Evolutionary conservation across 768 basidiomycete species (phyloP).

Genomic region (Macrolepiota dolichaula): DNA sequence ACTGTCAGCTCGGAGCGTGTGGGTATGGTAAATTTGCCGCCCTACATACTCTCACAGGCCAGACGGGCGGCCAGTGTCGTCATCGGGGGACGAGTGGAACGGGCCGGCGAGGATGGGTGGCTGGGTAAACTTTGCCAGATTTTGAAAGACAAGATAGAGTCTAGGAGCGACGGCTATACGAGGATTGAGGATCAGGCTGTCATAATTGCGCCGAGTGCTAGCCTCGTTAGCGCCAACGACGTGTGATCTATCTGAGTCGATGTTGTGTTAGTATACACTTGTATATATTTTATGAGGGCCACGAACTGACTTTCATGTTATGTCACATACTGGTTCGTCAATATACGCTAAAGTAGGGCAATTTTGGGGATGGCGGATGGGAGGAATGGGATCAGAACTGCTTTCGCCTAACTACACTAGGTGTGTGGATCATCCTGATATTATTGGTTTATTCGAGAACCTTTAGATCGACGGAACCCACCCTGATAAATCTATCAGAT

Average conservation of each 20-base stretch:
- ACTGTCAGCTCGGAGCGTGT: conserved; percentile 10
- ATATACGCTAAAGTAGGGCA: too few species aligned
- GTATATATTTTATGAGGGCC: too few species aligned
- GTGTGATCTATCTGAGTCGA: background rate
- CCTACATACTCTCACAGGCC: conserved; percentile 16
- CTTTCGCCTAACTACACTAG: too few species aligned
- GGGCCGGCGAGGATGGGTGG: background rate
- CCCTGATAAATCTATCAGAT: too few species aligned
- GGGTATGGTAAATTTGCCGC: conserved; percentile 18
- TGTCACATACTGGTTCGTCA: too few species aligned
- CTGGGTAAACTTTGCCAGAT: background rate
- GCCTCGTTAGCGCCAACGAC: background rate
- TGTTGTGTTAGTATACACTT: too few species aligned
- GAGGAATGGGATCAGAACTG: too few species aligned
- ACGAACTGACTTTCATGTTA: too few species aligned
- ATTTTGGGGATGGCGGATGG: too few species aligned
- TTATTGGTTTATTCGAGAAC: too few species aligned
- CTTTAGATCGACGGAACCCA: too few species aligned
- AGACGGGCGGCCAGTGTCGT: background rate
- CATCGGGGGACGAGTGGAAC: background rate
- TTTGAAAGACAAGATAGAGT: background rate
- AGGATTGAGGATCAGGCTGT: background rate
- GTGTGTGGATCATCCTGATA: too few species aligned
- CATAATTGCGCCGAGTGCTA: background rate
- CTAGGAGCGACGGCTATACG: background rate